Conservation (phyloP, 257 asterid genomes). For the Jaltomata sinuosa region DNA sequence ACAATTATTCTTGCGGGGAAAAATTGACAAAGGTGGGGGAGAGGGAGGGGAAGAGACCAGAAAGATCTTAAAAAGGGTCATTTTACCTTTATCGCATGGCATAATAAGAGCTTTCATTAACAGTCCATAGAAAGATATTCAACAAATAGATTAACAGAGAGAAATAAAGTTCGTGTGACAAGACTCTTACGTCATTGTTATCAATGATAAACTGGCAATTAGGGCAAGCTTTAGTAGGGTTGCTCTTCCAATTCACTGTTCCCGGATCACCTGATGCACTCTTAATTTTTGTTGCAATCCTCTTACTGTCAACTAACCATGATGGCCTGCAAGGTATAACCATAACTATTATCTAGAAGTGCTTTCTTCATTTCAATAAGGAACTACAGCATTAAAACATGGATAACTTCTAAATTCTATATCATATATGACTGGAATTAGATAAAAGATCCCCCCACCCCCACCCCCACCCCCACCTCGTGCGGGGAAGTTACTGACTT, state of each 20-base stretch:
- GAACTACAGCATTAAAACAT: not conserved
- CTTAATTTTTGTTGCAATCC: conserved; percentile 84
- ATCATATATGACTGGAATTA: not conserved
- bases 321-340: conserved; percentile 45
- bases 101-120: not conserved
- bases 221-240: conserved; percentile 86
- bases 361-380: not conserved
- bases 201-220: conserved; percentile 61
- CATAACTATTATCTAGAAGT: not conserved
- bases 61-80: not conserved
- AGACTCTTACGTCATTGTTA: conserved; percentile 59
- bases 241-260: conserved; percentile 64
- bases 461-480: not conserved
- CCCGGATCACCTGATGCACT: conserved; percentile 68
- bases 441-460: not conserved
- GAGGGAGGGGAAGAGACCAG: not conserved
- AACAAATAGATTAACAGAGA: not conserved
- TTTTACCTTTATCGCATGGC: not conserved
- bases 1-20: too few species aligned
- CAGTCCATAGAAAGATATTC: not conserved
- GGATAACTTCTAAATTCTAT: not conserved
- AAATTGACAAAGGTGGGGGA: not conserved
- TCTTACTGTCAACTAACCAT: conserved; percentile 79
- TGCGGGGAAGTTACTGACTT: not conserved
- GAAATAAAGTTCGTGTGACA: not conserved